These are phyloP conservation scores for Candida michaelii DNA, from an alignment of 805 yeast species.

Conservation along the genomic window DNA sequence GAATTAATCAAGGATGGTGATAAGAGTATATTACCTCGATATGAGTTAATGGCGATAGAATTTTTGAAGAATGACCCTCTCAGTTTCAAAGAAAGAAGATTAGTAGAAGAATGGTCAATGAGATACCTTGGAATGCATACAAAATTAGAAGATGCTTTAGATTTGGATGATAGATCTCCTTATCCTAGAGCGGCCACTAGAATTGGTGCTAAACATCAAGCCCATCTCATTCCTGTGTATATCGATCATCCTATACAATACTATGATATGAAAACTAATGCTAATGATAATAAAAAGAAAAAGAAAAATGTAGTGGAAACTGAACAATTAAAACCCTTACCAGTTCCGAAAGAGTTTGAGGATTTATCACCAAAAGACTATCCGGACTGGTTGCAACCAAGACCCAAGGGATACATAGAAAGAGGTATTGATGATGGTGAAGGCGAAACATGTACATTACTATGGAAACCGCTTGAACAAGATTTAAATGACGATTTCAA, in stretches of 20 bases:
- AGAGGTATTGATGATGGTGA: slow-evolving; percentile 69
- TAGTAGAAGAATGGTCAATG: slow-evolving; percentile 76
- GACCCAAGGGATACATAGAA: slow-evolving; percentile 79
- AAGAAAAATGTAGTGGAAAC: slow-evolving; percentile 16
- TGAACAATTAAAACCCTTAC: slow-evolving; percentile 24
- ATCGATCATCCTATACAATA: slow-evolving; percentile 62
- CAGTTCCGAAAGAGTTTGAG: slow-evolving; percentile 49
- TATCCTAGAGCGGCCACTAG: slow-evolving; percentile 80
- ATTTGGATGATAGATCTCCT: slow-evolving; percentile 68
- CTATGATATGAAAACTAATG: slow-evolving; percentile 40
- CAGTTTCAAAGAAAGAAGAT: slow-evolving; percentile 48
- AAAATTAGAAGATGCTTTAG: slow-evolving; percentile 72
- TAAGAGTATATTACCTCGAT: slow-evolving; percentile 40
- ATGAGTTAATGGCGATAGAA: slow-evolving; percentile 56
- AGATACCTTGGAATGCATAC: slow-evolving; percentile 78
- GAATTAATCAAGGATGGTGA: neutral
- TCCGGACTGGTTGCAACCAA: slow-evolving; percentile 76
- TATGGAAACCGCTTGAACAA: slow-evolving; percentile 58
- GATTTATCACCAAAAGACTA: slow-evolving; percentile 44
- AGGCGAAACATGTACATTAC: slow-evolving; percentile 52
- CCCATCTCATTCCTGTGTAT: slow-evolving; percentile 57
- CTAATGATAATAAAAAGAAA: slow-evolving; percentile 17
- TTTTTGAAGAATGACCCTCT: slow-evolving; percentile 50
- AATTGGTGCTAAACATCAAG: slow-evolving; percentile 73
- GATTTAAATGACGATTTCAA: slow-evolving; percentile 28